Evolutionary conservation across 2,329 filamentous ascomycete genomes (phyloP), one percentile per base, ranked within the genome.

Genomic region (Ceratocystis alfenasii): DNA sequence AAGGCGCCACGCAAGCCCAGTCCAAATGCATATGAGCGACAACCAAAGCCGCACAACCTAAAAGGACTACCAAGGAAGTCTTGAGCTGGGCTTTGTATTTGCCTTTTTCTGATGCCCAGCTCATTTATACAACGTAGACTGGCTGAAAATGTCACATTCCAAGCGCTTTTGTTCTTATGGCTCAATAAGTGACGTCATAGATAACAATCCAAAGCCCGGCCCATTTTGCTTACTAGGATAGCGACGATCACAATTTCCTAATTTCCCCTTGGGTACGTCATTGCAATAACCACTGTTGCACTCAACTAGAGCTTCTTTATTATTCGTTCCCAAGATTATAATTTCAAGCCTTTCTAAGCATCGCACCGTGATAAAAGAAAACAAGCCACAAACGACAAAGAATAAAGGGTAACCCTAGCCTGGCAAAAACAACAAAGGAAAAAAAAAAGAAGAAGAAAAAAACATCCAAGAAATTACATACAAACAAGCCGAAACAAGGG

Each of bases 1-100:
- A 75, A 76, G 71, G 12, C 71, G 71, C 63, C 71, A 68, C 79
- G 77, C 65, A 72, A 74, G 71, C 84, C 86, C 20, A 90, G 88
- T 72, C 88, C 88, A 25, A 93, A 93, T 74, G 89, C 89, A 1
- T 93, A 93, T 72, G 89, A 93, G 76, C 88, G 87, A 75, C 82
- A 90, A 73, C 79, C 79, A 36, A 69, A 68, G 55, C 65, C 48
- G 60, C 48, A 64, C 48, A 67, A 60, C 41, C 36, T 59, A n/a
- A 64, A 63, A 33, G 50, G 20, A 7, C 41, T 4, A 17, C 46
- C 41, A n/a, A 22, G n/a, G 12, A n/a, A 45, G 6, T 45, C 41
- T 5, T 62, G 12, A 62, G 15, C n/a, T 12, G 1, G 7, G 4
- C 45, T 20, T 25, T 57, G 7, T 64, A 15, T 3, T 36, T 41